Evolutionary conservation across 495 filamentous ascomycete species (phyloP).

Genomic region (Cercophora scortea): DNA sequence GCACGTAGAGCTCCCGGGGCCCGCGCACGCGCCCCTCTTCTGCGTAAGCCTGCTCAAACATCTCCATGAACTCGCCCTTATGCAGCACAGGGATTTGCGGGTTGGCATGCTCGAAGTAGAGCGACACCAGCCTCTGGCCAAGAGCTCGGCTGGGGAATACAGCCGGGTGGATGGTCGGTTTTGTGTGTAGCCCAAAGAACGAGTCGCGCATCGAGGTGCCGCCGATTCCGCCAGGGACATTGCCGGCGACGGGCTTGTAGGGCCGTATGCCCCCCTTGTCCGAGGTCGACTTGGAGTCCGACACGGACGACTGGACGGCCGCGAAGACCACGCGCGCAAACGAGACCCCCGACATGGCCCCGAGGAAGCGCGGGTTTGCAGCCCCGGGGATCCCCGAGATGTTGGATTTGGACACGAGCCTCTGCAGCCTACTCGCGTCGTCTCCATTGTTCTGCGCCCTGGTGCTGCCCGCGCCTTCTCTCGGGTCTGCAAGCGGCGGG

Average conservation of each 20-base stretch:
- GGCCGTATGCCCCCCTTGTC: constrained; percentile 42
- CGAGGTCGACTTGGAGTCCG: constrained; percentile 52
- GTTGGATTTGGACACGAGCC: constrained; percentile 66
- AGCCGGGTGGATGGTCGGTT: constrained; percentile 76
- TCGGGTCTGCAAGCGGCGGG: constrained; percentile 13
- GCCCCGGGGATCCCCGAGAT: constrained; percentile 70
- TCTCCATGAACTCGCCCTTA: constrained; percentile 73
- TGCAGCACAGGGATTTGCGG: constrained; percentile 92
- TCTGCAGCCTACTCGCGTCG: constrained; percentile 27
- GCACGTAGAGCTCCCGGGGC: constrained; percentile 77
- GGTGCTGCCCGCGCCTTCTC: constrained; percentile 16
- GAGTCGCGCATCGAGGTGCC: constrained; percentile 84
- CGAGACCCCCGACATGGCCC: constrained; percentile 83
- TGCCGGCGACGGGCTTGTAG: constrained; percentile 26
- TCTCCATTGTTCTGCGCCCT: constrained; percentile 34
- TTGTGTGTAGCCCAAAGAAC: constrained; percentile 89
- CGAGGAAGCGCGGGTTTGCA: constrained; percentile 72
- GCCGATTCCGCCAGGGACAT: constrained; percentile 35
- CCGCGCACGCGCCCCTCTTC: constrained; percentile 61
- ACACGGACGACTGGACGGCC: constrained; percentile 81
- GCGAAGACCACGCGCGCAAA: constrained; percentile 94
- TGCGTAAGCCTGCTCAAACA: constrained; percentile 73
- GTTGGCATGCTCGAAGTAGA: constrained; percentile 95
- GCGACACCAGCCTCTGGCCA: constrained; percentile 60
- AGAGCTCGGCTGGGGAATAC: constrained; percentile 73